These are phyloP conservation scores for Euphrasia arctica DNA, from an alignment of 305 asterid genomes.

Conservation along the genomic window DNA sequence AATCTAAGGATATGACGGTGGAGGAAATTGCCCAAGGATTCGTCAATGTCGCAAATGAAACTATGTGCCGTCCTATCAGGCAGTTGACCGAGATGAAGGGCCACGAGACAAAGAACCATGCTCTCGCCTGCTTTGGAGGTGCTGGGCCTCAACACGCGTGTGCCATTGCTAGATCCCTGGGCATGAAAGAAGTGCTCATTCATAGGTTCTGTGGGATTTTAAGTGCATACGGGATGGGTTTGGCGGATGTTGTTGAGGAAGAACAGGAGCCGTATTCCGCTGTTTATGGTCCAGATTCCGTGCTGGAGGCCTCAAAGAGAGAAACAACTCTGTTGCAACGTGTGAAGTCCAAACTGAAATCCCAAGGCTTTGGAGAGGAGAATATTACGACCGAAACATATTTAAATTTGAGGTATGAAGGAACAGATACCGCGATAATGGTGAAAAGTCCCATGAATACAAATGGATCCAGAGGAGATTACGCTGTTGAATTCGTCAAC, in stretches of 20 bases:
- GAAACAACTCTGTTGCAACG: slow-evolving; percentile 53
- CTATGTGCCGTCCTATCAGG: slow-evolving; percentile 98
- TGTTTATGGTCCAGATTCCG: slow-evolving; percentile 63
- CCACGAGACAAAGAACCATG: slow-evolving; percentile 90
- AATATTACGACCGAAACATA: slow-evolving; percentile 67
- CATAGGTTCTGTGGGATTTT: slow-evolving; percentile 92
- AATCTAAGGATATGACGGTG: slow-evolving; percentile 73
- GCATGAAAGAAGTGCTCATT: slow-evolving; percentile 91
- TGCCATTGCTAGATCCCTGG: slow-evolving; percentile 95
- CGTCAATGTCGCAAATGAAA: slow-evolving; percentile 87
- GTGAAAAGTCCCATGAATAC: slow-evolving; percentile 50
- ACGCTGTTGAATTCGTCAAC: slow-evolving; percentile 71
- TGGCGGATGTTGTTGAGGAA: slow-evolving; percentile 96
- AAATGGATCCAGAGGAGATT: slow-evolving; percentile 67
- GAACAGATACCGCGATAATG: slow-evolving; percentile 94
- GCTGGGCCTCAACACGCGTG: slow-evolving; percentile 99
- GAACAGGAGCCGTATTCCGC: slow-evolving; percentile 92
- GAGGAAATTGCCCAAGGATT: slow-evolving; percentile 96
- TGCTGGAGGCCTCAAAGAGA: slow-evolving; percentile 58
- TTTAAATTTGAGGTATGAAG: slow-evolving; percentile 91
- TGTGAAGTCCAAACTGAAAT: slow-evolving; percentile 58
- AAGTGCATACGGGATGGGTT: slow-evolving; percentile 97
- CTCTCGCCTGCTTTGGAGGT: slow-evolving; percentile 99
- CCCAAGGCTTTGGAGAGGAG: slow-evolving; percentile 74
- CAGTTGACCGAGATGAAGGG: slow-evolving; percentile 99